Evolutionary conservation across 345 rosid species (phyloP).

Genomic region (Murraya koenigii): DNA sequence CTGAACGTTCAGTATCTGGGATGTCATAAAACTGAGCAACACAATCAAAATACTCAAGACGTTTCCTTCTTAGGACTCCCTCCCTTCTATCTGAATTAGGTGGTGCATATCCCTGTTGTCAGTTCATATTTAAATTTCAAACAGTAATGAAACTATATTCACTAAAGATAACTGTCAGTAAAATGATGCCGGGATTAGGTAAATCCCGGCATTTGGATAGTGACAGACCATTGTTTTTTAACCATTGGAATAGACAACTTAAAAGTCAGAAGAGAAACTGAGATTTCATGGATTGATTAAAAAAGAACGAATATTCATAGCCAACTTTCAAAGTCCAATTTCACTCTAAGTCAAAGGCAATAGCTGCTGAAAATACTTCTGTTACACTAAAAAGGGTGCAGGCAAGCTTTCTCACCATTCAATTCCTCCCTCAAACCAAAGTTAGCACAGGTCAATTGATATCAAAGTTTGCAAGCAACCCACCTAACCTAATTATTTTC

Average conservation of each 20-base stretch:
- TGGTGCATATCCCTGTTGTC: slow-evolving; percentile 99
- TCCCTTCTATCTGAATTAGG: slow-evolving; percentile 99
- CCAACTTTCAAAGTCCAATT: neutral
- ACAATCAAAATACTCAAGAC: slow-evolving; percentile 89
- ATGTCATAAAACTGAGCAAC: slow-evolving; percentile 93
- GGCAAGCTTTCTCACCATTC: neutral
- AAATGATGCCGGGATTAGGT: neutral
- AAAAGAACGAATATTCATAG: neutral
- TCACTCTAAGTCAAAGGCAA: neutral
- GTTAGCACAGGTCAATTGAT: neutral
- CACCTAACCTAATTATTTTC: too few relatives aligned
- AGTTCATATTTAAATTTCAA: slow-evolving; percentile 66
- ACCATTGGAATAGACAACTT: neutral
- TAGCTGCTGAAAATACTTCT: neutral
- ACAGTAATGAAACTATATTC: slow-evolving; percentile 16
- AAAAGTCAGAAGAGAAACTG: slow-evolving; percentile 6
- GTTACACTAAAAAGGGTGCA: neutral
- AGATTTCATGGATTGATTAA: neutral
- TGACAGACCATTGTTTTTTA: neutral
- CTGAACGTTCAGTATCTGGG: slow-evolving; percentile 93
- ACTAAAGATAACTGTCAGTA: neutral
- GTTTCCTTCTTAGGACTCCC: slow-evolving; percentile 82
- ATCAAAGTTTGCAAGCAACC: neutral
- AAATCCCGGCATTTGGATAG: neutral
- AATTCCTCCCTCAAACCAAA: neutral